Conservation (phyloP, 176 grass and related monocot species). For the Musa itinerans region DNA sequence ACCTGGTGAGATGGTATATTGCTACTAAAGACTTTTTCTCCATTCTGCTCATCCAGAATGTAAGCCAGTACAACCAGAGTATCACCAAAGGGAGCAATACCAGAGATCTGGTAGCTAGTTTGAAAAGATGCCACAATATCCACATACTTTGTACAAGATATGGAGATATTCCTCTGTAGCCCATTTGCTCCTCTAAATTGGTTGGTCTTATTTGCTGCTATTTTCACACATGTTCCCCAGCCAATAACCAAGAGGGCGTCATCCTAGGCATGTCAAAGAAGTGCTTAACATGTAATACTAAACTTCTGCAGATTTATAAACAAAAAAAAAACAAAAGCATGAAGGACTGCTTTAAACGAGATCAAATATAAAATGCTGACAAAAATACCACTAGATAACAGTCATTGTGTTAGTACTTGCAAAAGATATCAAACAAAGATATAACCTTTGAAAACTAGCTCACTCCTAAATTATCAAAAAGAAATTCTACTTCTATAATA, state of each 20-base stretch:
- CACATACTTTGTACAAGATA: slow-evolving; percentile 65
- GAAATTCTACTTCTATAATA: too few species aligned
- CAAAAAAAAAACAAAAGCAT: too few species aligned
- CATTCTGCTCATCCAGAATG: slow-evolving; percentile 57
- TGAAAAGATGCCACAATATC: slow-evolving; percentile 98
- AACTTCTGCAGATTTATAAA: not conserved
- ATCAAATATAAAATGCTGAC: too few species aligned
- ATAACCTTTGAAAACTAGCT: too few species aligned
- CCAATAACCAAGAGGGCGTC: slow-evolving; percentile 92
- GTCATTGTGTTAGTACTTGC: too few species aligned
- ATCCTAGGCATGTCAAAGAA: slow-evolving; percentile 36
- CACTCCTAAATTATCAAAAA: too few species aligned
- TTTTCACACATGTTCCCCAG: slow-evolving; percentile 86
- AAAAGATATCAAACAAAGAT: too few species aligned
- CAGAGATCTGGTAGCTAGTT: slow-evolving; percentile 85
- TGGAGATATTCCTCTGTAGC: slow-evolving; percentile 48
- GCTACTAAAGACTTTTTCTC: slow-evolving; percentile 39
- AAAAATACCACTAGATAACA: too few species aligned
- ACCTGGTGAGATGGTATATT: slow-evolving; percentile 61
- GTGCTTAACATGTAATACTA: not conserved
- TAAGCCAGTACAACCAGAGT: slow-evolving; percentile 84
- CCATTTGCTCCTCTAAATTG: slow-evolving; percentile 60
- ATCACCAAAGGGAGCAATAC: slow-evolving; percentile 92
- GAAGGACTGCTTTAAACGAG: too few species aligned
- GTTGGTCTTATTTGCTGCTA: slow-evolving; percentile 74